phyloP scores from a whole-genome alignment of 2,329 filamentous ascomycete species.

The Sarocladium oryzae region DNA sequence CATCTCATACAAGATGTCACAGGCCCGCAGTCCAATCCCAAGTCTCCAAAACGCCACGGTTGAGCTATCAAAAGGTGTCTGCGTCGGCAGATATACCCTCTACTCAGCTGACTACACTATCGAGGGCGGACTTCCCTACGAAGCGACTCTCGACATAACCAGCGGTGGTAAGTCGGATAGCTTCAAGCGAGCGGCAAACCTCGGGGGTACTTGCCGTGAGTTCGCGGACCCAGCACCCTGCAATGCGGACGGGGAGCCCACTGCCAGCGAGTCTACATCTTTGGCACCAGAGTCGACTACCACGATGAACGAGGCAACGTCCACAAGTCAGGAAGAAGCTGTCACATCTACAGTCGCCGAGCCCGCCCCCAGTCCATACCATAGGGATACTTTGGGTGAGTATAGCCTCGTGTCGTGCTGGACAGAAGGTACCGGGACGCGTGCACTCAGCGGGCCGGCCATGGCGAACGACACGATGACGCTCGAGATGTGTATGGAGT shows the following conservation, averaged over 20 bases:
- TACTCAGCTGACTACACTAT: conserved; percentile 37
- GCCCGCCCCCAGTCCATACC: conserved; percentile 18
- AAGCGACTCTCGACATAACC: conserved; percentile 39
- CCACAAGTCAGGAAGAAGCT: conserved; percentile 10
- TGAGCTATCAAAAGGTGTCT: conserved; percentile 34
- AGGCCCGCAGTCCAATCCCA: conserved; percentile 36
- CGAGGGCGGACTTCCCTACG: conserved; percentile 35
- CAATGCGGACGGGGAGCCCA: conserved; percentile 14
- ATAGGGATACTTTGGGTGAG: conserved; percentile 33
- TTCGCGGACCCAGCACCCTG: conserved; percentile 31
- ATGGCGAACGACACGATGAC: conserved; percentile 44
- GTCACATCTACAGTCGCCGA: not conserved
- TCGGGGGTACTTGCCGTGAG: conserved; percentile 36
- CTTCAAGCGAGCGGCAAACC: conserved; percentile 40
- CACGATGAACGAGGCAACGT: conserved; percentile 10
- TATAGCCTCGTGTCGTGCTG: conserved; percentile 42
- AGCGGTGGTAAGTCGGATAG: conserved; percentile 35
- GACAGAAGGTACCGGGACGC: conserved; percentile 35
- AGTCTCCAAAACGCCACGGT: conserved; percentile 30
- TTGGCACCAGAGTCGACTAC: conserved; percentile 10
- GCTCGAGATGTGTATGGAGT: conserved; percentile 38
- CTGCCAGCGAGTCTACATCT: conserved; percentile 13
- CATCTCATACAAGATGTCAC: conserved; percentile 37
- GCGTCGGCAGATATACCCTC: conserved; percentile 42
- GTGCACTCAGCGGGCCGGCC: conserved; percentile 35